Conservation (phyloP, 78 protist genomes). For the Dictyostelium firmibasis region DNA sequence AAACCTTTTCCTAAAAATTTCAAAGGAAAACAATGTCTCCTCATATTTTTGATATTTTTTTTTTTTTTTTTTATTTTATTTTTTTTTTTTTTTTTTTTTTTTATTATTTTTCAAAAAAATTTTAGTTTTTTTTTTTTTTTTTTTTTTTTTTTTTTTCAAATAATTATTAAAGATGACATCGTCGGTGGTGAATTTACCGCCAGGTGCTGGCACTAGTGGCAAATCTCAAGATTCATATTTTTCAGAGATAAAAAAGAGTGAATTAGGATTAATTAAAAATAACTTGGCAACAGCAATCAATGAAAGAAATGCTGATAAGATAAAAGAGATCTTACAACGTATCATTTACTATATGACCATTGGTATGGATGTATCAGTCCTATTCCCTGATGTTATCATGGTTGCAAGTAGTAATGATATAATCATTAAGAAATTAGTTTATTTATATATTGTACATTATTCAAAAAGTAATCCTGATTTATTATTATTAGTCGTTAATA, state of each 20-base stretch:
- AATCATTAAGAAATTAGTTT: conserved; percentile 44
- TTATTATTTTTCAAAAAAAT: no score
- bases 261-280: background rate
- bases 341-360: conserved; percentile 94
- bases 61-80: no score
- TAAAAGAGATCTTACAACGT: conserved; percentile 78
- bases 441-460: conserved; percentile 53
- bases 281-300: conserved; percentile 27
- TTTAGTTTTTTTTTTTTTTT: no score
- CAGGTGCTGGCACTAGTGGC: no score
- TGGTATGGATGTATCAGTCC: conserved; percentile 94
- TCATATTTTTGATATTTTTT: no score
- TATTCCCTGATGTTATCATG: conserved; percentile 94
- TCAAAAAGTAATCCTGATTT: conserved; percentile 10
- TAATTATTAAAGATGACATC: background rate
- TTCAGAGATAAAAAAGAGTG: conserved; percentile 61
- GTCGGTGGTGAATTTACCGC: background rate
- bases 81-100: no score
- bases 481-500: conserved; percentile 54
- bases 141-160: no score
- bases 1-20: no score
- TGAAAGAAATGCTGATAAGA: conserved; percentile 68
- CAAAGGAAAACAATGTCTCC: no score
- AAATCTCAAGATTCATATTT: background rate
- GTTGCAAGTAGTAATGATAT: conserved; percentile 65